phyloP scores from a whole-genome alignment of 2,329 filamentous ascomycete species.

The Monilinia aucupariae region DNA sequence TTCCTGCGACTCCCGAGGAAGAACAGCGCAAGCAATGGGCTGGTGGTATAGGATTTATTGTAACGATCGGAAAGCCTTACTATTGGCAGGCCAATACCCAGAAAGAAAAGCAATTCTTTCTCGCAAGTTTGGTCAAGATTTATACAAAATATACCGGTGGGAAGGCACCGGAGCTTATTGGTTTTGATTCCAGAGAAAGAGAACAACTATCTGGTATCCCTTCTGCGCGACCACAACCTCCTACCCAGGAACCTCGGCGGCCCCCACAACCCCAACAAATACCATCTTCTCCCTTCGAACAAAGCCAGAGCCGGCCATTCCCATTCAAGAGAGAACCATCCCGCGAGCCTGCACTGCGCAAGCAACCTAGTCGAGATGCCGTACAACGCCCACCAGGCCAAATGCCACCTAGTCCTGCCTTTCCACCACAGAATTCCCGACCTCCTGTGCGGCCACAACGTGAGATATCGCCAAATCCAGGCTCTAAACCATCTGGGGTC shows the following conservation, averaged over 20 bases:
- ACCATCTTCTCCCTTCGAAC: constrained; percentile 25
- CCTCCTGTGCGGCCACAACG: constrained; percentile 27
- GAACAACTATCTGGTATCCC: constrained; percentile 63
- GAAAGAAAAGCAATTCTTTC: constrained; percentile 99
- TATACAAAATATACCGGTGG: constrained; percentile 94
- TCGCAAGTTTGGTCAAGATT: constrained; percentile 92
- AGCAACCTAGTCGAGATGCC: constrained; percentile 31
- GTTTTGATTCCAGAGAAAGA: constrained; percentile 75
- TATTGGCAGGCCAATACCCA: constrained; percentile 92
- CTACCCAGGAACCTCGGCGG: constrained; percentile 21
- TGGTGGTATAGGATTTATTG: constrained; percentile 74
- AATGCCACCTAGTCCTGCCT: constrained; percentile 20
- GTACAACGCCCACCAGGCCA: constrained; percentile 28
- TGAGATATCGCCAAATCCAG: constrained; percentile 31
- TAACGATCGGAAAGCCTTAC: constrained; percentile 88
- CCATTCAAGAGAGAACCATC: constrained; percentile 27
- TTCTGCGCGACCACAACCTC: constrained; percentile 22
- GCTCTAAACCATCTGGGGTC: constrained; percentile 26
- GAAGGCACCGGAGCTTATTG: constrained; percentile 67
- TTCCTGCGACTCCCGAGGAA: constrained; percentile 53
- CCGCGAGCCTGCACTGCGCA: constrained; percentile 27
- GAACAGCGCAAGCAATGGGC: constrained; percentile 67
- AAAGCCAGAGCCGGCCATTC: constrained; percentile 26
- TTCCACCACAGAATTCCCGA: constrained; percentile 28
- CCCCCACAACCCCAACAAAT: constrained; percentile 22